Evolutionary conservation across 495 filamentous ascomycete species (phyloP), one percentile per base, ranked within the genome.

Genomic region (Podospora pseudoanserina): DNA sequence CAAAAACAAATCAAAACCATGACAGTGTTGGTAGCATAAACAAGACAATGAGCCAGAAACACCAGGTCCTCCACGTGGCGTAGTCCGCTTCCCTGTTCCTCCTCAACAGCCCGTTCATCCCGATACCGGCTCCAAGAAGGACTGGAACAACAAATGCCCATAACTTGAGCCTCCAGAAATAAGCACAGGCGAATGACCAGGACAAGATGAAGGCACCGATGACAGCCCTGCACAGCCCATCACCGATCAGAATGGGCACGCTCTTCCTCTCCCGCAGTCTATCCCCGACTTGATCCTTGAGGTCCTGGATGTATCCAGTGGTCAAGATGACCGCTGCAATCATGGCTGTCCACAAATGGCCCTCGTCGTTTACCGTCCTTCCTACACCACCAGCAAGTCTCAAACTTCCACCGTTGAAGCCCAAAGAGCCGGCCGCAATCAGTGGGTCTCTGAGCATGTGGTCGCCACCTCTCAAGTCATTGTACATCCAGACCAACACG

Each of bases 281-380:
- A 66, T 87, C 86, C 3, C 85, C 85, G 11, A 67, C 75, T 65
- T 81, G 77, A 64, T 86, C 84, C 16, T 78, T 76, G 6, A 87
- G 70, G 68, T 87, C 85, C 68, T 87, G 84, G 1, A 82, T 70
- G 5, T 86, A 82, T 63, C 86, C 74, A 15, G 85, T 87, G 0
- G 80, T 81, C 23, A 82, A 72, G 28, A 87, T 78, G 18, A 84
- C 77, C 4, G 70, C 72, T 23, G 79, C 73, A 34, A 86, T 74
- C 5, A 86, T 79, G 0, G 60, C 66, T 1, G 82, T 70, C 86
- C 86, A 88, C 9, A 70, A 18, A 49, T 49, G 39, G 9, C 39
- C 39, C 39, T 49, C 39, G 15, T 49, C 39, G 2, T 49, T 49
- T 49, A 58, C 56, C 19, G 56, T 58, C 13, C 56, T 58, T 27